These are phyloP conservation scores for Fraxinus sp. DNA, from an alignment of 305 asterid genomes.

Conservation along the genomic window DNA sequence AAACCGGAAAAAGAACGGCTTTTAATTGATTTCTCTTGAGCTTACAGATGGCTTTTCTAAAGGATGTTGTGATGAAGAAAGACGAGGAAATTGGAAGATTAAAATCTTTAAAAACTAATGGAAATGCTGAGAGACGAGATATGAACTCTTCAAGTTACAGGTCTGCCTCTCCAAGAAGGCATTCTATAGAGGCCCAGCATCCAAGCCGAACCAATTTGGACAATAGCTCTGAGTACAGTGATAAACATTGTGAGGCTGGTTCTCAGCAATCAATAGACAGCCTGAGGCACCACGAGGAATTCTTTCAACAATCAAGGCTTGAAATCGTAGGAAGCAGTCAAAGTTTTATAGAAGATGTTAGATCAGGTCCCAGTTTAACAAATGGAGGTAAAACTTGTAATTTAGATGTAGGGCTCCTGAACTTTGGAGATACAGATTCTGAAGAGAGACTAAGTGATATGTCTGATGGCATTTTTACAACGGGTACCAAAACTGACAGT, in stretches of 20 bases:
- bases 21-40: slow-evolving; percentile 17
- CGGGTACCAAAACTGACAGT: slow-evolving; percentile 92
- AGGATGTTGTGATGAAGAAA: slow-evolving; percentile 62
- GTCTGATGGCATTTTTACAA: slow-evolving; percentile 90
- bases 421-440: slow-evolving; percentile 76
- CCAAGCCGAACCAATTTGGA: slow-evolving; percentile 54
- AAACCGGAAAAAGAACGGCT: not conserved
- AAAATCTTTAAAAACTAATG: slow-evolving; percentile 40
- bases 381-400: slow-evolving; percentile 38
- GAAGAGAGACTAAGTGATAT: slow-evolving; percentile 93
- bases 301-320: slow-evolving; percentile 70
- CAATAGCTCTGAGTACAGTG: slow-evolving; percentile 72
- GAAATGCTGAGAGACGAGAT: slow-evolving; percentile 47
- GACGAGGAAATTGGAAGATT: slow-evolving; percentile 73
- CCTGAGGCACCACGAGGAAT: slow-evolving; percentile 68
- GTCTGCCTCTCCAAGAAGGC: slow-evolving; percentile 66
- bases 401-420: slow-evolving; percentile 65
- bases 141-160: slow-evolving; percentile 47
- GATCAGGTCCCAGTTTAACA: slow-evolving; percentile 34
- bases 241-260: slow-evolving; percentile 79
- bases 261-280: slow-evolving; percentile 80
- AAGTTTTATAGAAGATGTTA: slow-evolving; percentile 36
- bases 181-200: slow-evolving; percentile 42
- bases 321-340: slow-evolving; percentile 42
- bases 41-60: slow-evolving; percentile 68